Evolutionary conservation across 1,284 basidiomycete species (phyloP), one percentile per base, ranked within the genome.

Genomic region (Apiotrichum brassicae): DNA sequence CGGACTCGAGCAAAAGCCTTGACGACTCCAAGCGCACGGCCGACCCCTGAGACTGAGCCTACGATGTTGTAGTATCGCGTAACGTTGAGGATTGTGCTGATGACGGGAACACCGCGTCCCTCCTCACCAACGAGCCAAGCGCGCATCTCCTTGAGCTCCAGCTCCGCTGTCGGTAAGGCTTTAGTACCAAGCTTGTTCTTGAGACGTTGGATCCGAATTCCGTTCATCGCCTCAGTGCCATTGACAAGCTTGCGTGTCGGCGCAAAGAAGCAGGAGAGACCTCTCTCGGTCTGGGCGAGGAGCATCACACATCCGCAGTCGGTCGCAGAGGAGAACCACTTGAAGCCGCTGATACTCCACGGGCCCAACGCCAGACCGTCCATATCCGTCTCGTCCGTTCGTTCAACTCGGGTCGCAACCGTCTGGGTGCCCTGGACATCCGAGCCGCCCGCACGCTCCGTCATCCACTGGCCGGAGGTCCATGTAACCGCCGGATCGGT

Each of bases 391-490:
- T 5, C 39, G 23, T 19, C 26, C 28, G 25, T 8, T 8, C 9
- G 28, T 30, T 20, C 23, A 5, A 40, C n/a, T n/a, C n/a, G 25
- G 4, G 33, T 22, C 18, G 51, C 54, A 18, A 49, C 73, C 0
- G 85, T 89, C 68, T 89, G 86, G 3, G 83, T 85, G 46, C 80
- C 78, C 2, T 82, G 83, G 9, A 89, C 80, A 59, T 88, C 86
- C 1, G 83, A 86, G 1, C 86, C 86, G 38, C 86, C 86, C 6
- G 83, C 78, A 20, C 82, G 79, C 81, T 86, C 85, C 3, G 85
- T 87, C 85, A 86, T 87, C 85, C 85, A 88, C 71, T 88, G 86
- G 0, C 86, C 87, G 9, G 85, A 80, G 0, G 82, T 85, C 62
- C 82, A 88, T 0, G 84, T 83, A 23, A 69, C 54, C 0, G 71